Evolutionary conservation across 208 protist genomes (phyloP).

Genomic region (Leishmania braziliensis): DNA sequence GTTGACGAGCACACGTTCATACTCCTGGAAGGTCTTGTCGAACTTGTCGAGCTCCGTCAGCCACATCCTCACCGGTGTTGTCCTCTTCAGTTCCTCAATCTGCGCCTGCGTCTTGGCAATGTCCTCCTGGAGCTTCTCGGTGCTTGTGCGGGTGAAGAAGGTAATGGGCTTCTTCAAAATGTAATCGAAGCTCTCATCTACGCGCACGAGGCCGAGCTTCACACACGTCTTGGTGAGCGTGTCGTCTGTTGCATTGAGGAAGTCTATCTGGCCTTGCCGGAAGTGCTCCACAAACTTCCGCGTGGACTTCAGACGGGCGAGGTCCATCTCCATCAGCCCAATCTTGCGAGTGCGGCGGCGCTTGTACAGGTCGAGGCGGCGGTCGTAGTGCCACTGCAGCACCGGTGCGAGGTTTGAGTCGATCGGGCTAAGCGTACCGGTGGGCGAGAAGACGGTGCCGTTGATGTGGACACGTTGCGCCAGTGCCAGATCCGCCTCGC

Average conservation of each 20-base stretch:
- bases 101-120: conserved; percentile 62
- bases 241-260: conserved; percentile 79
- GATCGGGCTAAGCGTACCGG: conserved; percentile 76
- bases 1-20: conserved; percentile 64
- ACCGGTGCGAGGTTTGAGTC: conserved; percentile 75
- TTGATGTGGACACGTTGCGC: conserved; percentile 83
- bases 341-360: conserved; percentile 78
- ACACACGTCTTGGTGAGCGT: conserved; percentile 68
- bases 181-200: conserved; percentile 86
- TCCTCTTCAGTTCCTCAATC: conserved; percentile 81
- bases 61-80: conserved; percentile 89
- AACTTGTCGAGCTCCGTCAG: conserved; percentile 89
- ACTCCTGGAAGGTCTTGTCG: conserved; percentile 80
- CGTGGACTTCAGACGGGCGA: conserved; percentile 73
- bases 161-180: conserved; percentile 89
- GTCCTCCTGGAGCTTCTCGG: conserved; percentile 72
- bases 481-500: conserved; percentile 72
- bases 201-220: conserved; percentile 68
- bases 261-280: conserved; percentile 81
- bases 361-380: conserved; percentile 90
- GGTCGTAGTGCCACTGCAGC: conserved; percentile 92
- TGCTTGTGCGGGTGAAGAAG: conserved; percentile 86
- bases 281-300: conserved; percentile 88
- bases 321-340: conserved; percentile 64
- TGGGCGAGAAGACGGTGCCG: conserved; percentile 86